Evolutionary conservation across 805 yeast genomes (phyloP).

Genomic region (Kregervanrija fluxuum): DNA sequence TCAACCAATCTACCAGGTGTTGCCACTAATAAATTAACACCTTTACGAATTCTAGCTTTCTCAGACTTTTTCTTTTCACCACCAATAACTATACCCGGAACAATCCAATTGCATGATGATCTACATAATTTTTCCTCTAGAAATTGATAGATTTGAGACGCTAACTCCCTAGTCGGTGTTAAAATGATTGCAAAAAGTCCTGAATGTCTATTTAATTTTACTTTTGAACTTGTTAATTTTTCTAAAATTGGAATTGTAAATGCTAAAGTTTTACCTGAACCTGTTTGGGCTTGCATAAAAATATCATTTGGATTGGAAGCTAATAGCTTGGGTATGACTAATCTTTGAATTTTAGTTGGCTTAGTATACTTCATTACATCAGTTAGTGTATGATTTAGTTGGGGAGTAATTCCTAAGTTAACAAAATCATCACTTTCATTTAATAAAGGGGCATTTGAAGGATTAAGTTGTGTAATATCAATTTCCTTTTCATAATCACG

Average conservation of each 20-base stretch:
- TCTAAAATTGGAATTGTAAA: constrained; percentile 79
- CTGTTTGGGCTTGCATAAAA: constrained; percentile 94
- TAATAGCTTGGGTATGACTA: constrained; percentile 61
- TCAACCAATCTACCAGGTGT: constrained; percentile 96
- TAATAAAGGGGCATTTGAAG: constrained; percentile 83
- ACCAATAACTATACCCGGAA: constrained; percentile 95
- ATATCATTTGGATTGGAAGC: constrained; percentile 45
- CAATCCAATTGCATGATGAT: constrained; percentile 71
- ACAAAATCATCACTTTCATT: constrained; percentile 52
- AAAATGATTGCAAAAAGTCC: constrained; percentile 87
- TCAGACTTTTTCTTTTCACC: constrained; percentile 98
- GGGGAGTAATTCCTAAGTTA: constrained; percentile 60
- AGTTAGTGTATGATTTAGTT: constrained; percentile 46
- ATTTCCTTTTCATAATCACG: constrained; percentile 28
- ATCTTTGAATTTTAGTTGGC: constrained; percentile 85
- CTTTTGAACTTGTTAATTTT: constrained; percentile 46
- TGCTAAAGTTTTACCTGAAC: constrained; percentile 94
- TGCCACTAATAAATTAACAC: constrained; percentile 91
- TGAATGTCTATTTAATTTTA: constrained; percentile 48
- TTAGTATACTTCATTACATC: constrained; percentile 46
- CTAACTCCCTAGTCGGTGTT: constrained; percentile 93
- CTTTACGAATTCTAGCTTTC: constrained; percentile 91
- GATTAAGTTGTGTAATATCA: constrained; percentile 28
- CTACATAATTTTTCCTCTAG: constrained; percentile 57
- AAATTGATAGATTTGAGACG: constrained; percentile 81